phyloP scores from a whole-genome alignment of 441 rosid species.

The Pelargonium fulgidum region DNA sequence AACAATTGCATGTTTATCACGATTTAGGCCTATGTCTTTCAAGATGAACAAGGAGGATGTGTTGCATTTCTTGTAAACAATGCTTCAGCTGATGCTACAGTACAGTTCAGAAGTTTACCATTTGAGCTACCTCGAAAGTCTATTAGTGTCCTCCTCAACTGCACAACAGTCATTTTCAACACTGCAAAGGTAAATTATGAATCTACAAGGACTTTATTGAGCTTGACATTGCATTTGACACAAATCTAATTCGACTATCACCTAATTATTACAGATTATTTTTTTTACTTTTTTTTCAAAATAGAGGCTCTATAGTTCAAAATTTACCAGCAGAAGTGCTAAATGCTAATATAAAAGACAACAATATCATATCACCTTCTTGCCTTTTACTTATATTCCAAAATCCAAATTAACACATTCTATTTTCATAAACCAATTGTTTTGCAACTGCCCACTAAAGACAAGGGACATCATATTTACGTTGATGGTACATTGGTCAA shows the following conservation, averaged over 20 bases:
- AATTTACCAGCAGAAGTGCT: no score
- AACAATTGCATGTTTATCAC: neutral
- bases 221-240: no score
- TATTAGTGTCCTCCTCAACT: slow-evolving; percentile 47
- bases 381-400: no score
- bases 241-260: no score
- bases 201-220: neutral
- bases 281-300: neutral
- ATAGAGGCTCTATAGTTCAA: neutral
- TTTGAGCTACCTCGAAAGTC: slow-evolving; percentile 45
- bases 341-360: no score
- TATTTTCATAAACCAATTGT: no score
- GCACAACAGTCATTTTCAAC: slow-evolving; percentile 39
- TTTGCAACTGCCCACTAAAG: no score
- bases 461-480: no score
- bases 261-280: no score
- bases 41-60: slow-evolving; percentile 46
- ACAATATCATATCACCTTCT: no score
- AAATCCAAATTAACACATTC: no score
- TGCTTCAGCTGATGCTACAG: slow-evolving; percentile 24
- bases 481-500: neutral
- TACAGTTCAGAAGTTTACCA: slow-evolving; percentile 35
- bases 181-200: slow-evolving; percentile 41
- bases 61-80: slow-evolving; percentile 56
- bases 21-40: slow-evolving; percentile 61